Percentiles rank a stretch among this genome's conserved stretches.
Conservation (phyloP, 177 flowering plant genomes). For the Vitis hybrid region DNA sequence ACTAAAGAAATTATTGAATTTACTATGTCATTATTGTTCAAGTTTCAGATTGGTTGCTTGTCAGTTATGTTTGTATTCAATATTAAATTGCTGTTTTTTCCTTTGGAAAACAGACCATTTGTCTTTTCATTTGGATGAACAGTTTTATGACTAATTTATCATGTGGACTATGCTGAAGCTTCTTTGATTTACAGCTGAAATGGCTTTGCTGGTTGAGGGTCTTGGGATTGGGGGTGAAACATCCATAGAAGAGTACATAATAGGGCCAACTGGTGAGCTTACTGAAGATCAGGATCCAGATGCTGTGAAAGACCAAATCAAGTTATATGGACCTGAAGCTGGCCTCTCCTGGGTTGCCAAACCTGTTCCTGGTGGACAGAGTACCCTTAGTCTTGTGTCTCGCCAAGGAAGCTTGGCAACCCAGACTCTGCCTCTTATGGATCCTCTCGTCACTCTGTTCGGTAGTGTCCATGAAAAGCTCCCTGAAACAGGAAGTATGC, state of each 20-base stretch:
- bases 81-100: no score
- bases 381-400: slow-evolving; percentile 43
- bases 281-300: slow-evolving; percentile 32
- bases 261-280: slow-evolving; percentile 39
- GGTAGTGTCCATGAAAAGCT: slow-evolving; percentile 60
- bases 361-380: slow-evolving; percentile 49
- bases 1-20: no score
- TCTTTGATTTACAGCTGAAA: slow-evolving; percentile 37
- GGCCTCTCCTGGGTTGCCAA: slow-evolving; percentile 63
- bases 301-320: slow-evolving; percentile 34
- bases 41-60: no score
- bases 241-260: slow-evolving; percentile 47
- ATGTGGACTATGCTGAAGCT: neutral
- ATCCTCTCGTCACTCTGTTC: slow-evolving; percentile 60
- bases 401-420: slow-evolving; percentile 50
- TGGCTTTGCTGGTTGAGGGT: slow-evolving; percentile 63
- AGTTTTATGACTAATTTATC: neutral
- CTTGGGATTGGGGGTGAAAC: slow-evolving; percentile 53
- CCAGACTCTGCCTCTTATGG: slow-evolving; percentile 41
- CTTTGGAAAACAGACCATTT: neutral
- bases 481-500: slow-evolving; percentile 53
- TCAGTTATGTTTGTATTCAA: no score
- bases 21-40: no score
- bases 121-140: neutral
- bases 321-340: slow-evolving; percentile 43